Base-by-base conservation (phyloP, 768 basidiomycete species). In the Leccinellum albellum region DNA sequence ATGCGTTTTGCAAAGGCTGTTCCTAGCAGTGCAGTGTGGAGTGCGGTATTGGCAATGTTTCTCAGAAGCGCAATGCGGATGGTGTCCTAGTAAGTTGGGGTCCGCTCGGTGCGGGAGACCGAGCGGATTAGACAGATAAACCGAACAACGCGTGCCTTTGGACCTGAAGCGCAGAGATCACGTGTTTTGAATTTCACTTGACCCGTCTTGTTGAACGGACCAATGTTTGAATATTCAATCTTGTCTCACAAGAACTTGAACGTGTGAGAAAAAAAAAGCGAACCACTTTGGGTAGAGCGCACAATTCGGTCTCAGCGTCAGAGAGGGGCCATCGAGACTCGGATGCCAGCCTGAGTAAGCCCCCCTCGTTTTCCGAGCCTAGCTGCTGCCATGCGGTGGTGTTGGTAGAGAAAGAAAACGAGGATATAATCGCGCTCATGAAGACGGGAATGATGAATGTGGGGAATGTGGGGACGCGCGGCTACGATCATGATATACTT, bases 391-490 rank as follows among this genome's bases (percentile, higher is more conserved):
- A 9, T n/a, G n/a, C 37, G 37, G 37, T 40, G 37, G 1, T n/a
- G n/a, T n/a, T n/a, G 5, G 56, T 1, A 21, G 60, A 48, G 37
- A 58, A 20, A 0, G 57, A 5, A 14, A 58, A 51, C 29, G 3
- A 64, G 15, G 31, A 64, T 26, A 54, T 31, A 12, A 61, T 49
- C 24, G 23, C n/a, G n/a, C n/a, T 40, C 4, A 10, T n/a, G 37
- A 68, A 24, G 23, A 42, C 13, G 21, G 61, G 12, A 6, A 47
- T 13, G n/a, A n/a, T 9, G 37, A 20, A 40, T 40, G 37, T 40
- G 1, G 48, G 37, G n/a, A 20, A 23, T n/a, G n/a, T 20, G 5
- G 44, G n/a, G 37, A 40, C 4, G n/a, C 3, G 2, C 50, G 60
- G 44, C 29, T n/a, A n/a, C n/a, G n/a, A n/a, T 42, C 63, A 57